These are phyloP conservation scores for Funneliformis caledonium DNA, from an alignment of 371 early-diverging fungal genomes.

Conservation along the genomic window DNA sequence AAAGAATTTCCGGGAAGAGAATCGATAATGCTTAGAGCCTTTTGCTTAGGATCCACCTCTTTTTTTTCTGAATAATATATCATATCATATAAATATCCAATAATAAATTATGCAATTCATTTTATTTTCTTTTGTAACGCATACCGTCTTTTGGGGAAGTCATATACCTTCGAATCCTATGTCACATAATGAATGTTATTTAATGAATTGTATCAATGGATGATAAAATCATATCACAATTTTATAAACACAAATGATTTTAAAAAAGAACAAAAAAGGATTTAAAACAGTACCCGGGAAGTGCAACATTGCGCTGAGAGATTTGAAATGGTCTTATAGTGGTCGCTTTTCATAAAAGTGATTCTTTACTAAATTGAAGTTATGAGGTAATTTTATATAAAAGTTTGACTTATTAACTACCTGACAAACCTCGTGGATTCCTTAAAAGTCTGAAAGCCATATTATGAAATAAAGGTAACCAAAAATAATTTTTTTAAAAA, in stretches of 20 bases:
- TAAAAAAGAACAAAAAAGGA: neutral
- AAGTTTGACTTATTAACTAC: neutral
- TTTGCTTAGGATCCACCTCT: constrained; percentile 43
- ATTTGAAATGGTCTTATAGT: neutral
- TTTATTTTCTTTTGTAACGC: neutral
- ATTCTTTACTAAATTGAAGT: neutral
- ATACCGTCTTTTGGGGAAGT: constrained; percentile 17
- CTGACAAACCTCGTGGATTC: neutral
- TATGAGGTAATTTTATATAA: neutral
- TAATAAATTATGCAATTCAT: neutral
- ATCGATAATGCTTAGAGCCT: constrained; percentile 88
- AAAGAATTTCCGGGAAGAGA: constrained; percentile 89
- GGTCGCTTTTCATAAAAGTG: neutral
- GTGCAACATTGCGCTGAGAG: neutral
- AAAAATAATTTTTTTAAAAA: neutral
- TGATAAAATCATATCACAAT: neutral
- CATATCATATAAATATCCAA: neutral
- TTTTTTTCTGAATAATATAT: neutral
- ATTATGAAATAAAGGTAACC: neutral
- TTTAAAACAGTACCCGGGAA: neutral
- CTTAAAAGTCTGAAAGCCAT: neutral
- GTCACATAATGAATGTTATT: neutral
- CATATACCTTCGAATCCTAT: constrained; percentile 21
- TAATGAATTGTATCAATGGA: neutral
- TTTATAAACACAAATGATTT: neutral